phyloP scores from a whole-genome alignment of 306 rosid genomes.

The Quercus alba region DNA sequence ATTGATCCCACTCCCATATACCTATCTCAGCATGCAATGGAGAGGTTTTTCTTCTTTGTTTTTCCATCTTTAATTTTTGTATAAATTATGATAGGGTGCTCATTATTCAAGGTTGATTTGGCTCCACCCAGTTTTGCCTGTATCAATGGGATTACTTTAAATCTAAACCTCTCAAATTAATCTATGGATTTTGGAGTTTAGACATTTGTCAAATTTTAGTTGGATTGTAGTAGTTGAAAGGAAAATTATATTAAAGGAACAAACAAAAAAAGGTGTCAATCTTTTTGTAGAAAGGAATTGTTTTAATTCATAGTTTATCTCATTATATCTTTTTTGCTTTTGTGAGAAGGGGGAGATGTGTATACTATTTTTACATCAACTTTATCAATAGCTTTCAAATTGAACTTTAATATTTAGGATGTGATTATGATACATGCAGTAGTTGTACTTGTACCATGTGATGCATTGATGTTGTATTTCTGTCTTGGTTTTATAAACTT shows the following conservation, averaged over 20 bases:
- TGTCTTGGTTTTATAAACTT: neutral
- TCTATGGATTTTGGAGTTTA: neutral
- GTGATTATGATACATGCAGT: neutral
- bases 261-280: neutral
- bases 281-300: neutral
- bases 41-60: conserved; percentile 48
- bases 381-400: neutral
- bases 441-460: neutral
- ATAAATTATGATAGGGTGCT: neutral
- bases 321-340: neutral
- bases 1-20: conserved; percentile 84
- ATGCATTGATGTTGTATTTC: neutral
- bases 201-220: neutral
- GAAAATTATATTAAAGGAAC: neutral
- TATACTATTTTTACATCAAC: neutral
- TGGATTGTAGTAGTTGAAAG: neutral
- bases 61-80: neutral
- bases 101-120: neutral
- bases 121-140: neutral
- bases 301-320: too few species aligned
- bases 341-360: neutral
- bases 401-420: neutral
- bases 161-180: neutral
- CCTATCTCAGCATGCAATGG: conserved; percentile 76
- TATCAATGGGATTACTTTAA: neutral